phyloP scores from a whole-genome alignment of 2,329 filamentous ascomycete species.

The Ascochyta koolunga region DNA sequence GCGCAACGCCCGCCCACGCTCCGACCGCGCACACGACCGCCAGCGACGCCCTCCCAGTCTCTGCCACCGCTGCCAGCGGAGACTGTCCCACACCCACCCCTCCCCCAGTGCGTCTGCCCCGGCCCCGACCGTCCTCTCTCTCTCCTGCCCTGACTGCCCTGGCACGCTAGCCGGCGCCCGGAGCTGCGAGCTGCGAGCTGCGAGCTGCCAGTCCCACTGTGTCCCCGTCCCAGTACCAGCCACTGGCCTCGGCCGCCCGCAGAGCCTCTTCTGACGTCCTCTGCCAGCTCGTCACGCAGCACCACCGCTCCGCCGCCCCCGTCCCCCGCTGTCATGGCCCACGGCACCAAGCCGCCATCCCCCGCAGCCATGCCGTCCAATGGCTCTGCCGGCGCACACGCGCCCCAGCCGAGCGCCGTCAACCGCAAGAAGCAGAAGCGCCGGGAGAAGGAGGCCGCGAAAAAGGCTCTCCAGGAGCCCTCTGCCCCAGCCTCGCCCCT shows the following conservation, averaged over 20 bases:
- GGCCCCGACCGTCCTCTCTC: slow-evolving; percentile 21
- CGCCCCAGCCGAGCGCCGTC: slow-evolving; percentile 58
- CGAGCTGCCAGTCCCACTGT: too few species aligned
- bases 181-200: slow-evolving; percentile 14
- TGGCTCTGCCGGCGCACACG: slow-evolving; percentile 46
- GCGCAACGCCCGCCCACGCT: neutral
- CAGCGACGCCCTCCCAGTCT: slow-evolving; percentile 2
- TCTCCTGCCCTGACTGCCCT: slow-evolving; percentile 16
- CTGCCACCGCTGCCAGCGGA: slow-evolving; percentile 13
- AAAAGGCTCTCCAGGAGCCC: slow-evolving; percentile 52
- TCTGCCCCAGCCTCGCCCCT: slow-evolving; percentile 21
- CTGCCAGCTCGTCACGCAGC: slow-evolving; percentile 1
- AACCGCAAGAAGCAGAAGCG: slow-evolving; percentile 97
- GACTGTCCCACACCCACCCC: slow-evolving; percentile 5
- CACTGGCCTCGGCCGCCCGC: slow-evolving; percentile 1
- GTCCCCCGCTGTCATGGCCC: slow-evolving; percentile 8
- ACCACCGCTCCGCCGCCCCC: neutral
- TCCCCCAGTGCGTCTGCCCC: slow-evolving; percentile 19
- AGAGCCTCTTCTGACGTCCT: slow-evolving; percentile 15
- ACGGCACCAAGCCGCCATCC: slow-evolving; percentile 8
- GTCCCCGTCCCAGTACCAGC: too few species aligned
- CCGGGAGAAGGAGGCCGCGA: slow-evolving; percentile 80
- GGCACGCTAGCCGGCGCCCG: slow-evolving; percentile 13
- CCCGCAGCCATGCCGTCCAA: slow-evolving; percentile 43
- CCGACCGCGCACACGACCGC: slow-evolving; percentile 19